phyloP scores from a whole-genome alignment of 1,284 basidiomycete genomes.

The Marasmius fiardii region DNA sequence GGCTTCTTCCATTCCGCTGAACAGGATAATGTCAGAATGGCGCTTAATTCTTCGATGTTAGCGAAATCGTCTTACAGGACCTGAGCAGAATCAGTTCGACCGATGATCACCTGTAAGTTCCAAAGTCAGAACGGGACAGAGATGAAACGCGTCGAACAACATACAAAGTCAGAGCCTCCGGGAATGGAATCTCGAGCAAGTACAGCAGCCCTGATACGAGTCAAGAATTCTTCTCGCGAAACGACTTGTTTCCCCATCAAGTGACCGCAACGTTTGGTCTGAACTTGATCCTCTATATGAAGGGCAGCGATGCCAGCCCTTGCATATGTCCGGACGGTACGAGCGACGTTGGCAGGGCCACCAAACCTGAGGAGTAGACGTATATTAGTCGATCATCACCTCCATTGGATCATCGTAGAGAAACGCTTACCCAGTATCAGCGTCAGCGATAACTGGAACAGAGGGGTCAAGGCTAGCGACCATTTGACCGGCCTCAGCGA shows the following conservation, averaged over 20 bases:
- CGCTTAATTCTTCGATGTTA: slow-evolving; percentile 79
- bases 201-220: no score
- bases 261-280: no score
- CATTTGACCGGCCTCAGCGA: slow-evolving; percentile 63
- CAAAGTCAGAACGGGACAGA: background rate
- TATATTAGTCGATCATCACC: background rate
- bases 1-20: no score
- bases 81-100: slow-evolving; percentile 80
- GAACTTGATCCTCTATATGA: no score
- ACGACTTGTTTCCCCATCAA: no score
- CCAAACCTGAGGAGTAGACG: slow-evolving; percentile 52
- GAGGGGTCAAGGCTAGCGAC: slow-evolving; percentile 65
- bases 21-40: slow-evolving; percentile 63
- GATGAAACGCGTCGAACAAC: slow-evolving; percentile 11
- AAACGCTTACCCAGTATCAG: slow-evolving; percentile 63
- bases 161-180: slow-evolving; percentile 66
- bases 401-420: background rate
- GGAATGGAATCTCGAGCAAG: slow-evolving; percentile 69
- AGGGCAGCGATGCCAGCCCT: slow-evolving; percentile 76
- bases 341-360: slow-evolving; percentile 72
- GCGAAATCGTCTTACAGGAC: slow-evolving; percentile 42
- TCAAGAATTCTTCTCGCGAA: no score
- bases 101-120: slow-evolving; percentile 63
- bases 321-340: slow-evolving; percentile 71
- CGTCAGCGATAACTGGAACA: no score